A percentile compares a stretch with the other conserved stretches of the same genome.
Evolutionary conservation across 1,139 yeast genomes (phyloP).

Genomic region (Scheffersomyces illinoinensis): DNA sequence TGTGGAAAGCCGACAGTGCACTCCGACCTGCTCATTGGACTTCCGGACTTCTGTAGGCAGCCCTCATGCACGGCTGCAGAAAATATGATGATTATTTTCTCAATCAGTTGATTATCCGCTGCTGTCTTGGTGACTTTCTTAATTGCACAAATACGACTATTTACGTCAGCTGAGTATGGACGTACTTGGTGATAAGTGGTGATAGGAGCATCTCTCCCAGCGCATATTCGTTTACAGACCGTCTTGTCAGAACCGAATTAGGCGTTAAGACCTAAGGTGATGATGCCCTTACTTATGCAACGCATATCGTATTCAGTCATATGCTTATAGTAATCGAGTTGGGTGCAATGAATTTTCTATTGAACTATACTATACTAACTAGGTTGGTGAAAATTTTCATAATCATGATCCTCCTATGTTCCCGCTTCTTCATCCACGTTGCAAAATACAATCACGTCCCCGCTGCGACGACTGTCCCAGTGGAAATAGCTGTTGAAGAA

Average conservation of each 20-base stretch:
- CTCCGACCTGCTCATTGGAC: background rate
- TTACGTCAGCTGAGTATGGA: background rate
- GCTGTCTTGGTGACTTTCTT: background rate
- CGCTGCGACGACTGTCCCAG: conserved; percentile 82
- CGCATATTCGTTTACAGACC: background rate
- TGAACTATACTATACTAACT: background rate
- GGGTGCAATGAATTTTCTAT: background rate
- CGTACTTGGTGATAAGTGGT: background rate
- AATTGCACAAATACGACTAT: background rate
- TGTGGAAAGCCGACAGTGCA: background rate
- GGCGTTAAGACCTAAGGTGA: background rate
- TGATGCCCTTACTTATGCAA: background rate
- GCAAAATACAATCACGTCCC: conserved; percentile 70
- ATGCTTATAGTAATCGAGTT: background rate
- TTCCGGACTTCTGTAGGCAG: background rate
- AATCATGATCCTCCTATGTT: background rate
- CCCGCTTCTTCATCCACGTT: background rate
- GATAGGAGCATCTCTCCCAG: background rate
- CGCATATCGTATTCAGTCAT: background rate
- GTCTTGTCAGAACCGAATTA: background rate
- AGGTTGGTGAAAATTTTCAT: background rate
- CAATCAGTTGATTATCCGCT: background rate
- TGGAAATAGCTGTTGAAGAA: conserved; percentile 81
- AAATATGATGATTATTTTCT: background rate
- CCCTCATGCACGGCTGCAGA: background rate